These are phyloP conservation scores for Cerrena zonata DNA, from an alignment of 1,284 basidiomycete species.

Conservation along the genomic window DNA sequence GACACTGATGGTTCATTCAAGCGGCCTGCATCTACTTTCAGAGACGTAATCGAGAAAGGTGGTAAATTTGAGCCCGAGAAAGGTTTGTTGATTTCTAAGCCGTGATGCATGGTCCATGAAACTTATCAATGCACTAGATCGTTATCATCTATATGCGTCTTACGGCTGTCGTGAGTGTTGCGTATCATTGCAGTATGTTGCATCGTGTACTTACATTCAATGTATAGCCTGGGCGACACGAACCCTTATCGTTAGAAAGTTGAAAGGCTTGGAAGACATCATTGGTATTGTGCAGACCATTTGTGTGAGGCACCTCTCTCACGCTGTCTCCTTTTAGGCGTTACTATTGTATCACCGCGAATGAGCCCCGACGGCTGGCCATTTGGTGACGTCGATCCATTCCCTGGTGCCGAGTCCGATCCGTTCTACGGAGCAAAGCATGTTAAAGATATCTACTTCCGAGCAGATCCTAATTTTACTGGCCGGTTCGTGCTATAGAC, in stretches of 20 bases:
- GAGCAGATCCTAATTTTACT: constrained; percentile 63
- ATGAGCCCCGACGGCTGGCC: constrained; percentile 86
- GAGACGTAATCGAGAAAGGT: constrained; percentile 66
- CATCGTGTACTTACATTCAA: background rate
- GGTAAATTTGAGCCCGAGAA: constrained; percentile 78
- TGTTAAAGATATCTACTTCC: constrained; percentile 82
- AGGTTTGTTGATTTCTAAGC: constrained; percentile 33
- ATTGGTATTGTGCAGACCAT: constrained; percentile 45
- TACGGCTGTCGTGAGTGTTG: constrained; percentile 65
- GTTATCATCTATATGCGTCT: constrained; percentile 87
- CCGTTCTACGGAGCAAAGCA: constrained; percentile 66
- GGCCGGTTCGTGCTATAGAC: constrained; percentile 44
- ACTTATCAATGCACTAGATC: constrained; percentile 38
- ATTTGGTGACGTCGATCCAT: constrained; percentile 68
- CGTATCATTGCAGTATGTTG: background rate
- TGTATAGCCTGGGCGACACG: constrained; percentile 85
- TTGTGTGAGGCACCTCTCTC: background rate
- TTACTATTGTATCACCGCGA: constrained; percentile 79
- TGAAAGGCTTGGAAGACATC: constrained; percentile 87
- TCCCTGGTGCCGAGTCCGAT: constrained; percentile 70
- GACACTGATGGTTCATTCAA: constrained; percentile 79
- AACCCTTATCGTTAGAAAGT: constrained; percentile 79
- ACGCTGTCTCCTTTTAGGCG: constrained; percentile 39
- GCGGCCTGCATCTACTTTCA: constrained; percentile 67
- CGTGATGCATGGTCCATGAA: background rate